Base-by-base conservation (phyloP, 257 asterid species). In the Solanum megistacrolobum region DNA sequence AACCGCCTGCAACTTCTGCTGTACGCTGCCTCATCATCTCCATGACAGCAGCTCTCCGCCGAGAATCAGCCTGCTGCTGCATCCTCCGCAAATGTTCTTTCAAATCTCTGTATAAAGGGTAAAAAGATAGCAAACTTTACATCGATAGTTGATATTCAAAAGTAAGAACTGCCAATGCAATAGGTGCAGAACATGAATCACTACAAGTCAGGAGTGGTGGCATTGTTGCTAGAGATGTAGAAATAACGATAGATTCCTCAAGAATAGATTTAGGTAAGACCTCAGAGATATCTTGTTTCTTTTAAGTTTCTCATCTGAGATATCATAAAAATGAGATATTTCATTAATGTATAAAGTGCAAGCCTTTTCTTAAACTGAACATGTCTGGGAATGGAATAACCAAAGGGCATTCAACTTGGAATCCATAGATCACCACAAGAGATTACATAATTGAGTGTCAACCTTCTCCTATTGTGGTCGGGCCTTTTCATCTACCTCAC, bases 11-110 rank as follows among this genome's bases (percentile, higher is more conserved):
- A 88, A 95, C 98, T 93, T 96, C 98, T 23, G 98, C 98, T 3
- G 98, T 98, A 7, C 98, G 98, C 89, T 96, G 98, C 91, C 99
- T 94, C 99, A 95, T 96, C 98, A 96, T 96, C 90, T 95, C 98
- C 91, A 89, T 96, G 41, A 96, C 98, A 87, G 98, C 99, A 90
- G 99, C 99, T 90, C 99, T 94, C 71, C 99, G 92, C 71, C 99
- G 93, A 48, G 98, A 96, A 90, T 96, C 99, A 7, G 99, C 92
- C 91, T 96, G 99, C 88, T 96, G 99, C 85, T 95, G 98, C 87
- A 92, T 89, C 93, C 98, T 91, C 88, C 94, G 94, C 88, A 94
- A 60, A 90, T 96, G 99, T 41, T 91, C 98, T 87, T 88, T 95
- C 93, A 96, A 88, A 91, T 96, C 99, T 88, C 99, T 96, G 95